Percentiles rank a stretch among this genome's conserved stretches.
Evolutionary conservation across 805 yeast genomes (phyloP).

Genomic region (Spathaspora gorwiae): DNA sequence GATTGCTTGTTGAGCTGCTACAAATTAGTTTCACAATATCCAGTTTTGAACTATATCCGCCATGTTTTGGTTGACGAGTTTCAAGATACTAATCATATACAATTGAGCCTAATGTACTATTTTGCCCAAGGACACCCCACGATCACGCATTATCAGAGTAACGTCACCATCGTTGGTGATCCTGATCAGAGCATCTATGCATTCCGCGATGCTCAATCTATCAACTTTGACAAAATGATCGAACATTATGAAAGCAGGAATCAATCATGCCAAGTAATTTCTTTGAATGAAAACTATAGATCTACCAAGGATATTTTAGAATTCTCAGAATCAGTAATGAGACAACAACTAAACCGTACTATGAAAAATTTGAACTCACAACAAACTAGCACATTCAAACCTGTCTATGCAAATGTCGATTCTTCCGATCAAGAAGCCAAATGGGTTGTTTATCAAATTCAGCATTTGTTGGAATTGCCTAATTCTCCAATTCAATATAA

Average conservation of each 20-base stretch:
- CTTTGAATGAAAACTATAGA: constrained; percentile 70
- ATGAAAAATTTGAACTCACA: constrained; percentile 46
- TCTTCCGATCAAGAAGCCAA: constrained; percentile 53
- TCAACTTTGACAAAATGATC: constrained; percentile 60
- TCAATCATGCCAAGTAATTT: constrained; percentile 25
- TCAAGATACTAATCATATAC: constrained; percentile 84
- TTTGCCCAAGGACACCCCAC: constrained; percentile 35
- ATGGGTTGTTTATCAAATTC: constrained; percentile 53
- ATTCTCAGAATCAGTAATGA: constrained; percentile 62
- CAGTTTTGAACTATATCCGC: constrained; percentile 46
- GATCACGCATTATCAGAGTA: constrained; percentile 30
- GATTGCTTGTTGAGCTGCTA: constrained; percentile 63
- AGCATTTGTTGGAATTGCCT: constrained; percentile 43
- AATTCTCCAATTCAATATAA: constrained; percentile 37
- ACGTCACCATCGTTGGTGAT: constrained; percentile 89
- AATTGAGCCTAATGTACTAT: constrained; percentile 60
- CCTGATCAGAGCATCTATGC: constrained; percentile 95
- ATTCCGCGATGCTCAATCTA: constrained; percentile 73
- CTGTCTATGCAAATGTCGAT: constrained; percentile 39
- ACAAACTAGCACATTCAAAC: constrained; percentile 36
- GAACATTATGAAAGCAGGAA: constrained; percentile 23
- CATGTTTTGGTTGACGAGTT: constrained; percentile 91
- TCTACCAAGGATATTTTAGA: constrained; percentile 66
- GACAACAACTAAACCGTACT: constrained; percentile 49
- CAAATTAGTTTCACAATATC: constrained; percentile 42